Conservation (phyloP, 2,329 filamentous ascomycete species). For the Graphiopsis chlorocephala region DNA sequence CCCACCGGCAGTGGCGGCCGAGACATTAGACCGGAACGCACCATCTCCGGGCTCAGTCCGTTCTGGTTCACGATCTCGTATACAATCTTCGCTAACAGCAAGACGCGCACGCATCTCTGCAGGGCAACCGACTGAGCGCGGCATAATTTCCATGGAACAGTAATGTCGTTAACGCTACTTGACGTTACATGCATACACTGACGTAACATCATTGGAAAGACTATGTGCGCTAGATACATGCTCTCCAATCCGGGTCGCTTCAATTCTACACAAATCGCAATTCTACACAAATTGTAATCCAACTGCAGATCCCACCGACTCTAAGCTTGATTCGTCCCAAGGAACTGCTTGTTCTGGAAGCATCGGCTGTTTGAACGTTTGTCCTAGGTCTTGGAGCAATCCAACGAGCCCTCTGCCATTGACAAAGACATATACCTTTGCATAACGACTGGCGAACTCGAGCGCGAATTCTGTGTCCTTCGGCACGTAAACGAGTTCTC, state of each 20-base stretch:
- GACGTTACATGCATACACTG: background rate
- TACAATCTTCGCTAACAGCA: background rate
- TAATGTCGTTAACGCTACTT: no score
- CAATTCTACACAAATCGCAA: no score
- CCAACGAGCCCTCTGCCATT: constrained; percentile 51
- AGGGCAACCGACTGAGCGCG: background rate
- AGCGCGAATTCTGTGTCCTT: constrained; percentile 47
- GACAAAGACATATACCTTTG: constrained; percentile 48
- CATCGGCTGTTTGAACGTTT: constrained; percentile 21
- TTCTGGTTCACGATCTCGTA: background rate
- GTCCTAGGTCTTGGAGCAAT: constrained; percentile 38
- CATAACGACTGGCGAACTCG: constrained; percentile 46
- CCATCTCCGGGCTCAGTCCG: background rate
- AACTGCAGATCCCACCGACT: background rate
- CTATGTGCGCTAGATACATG: background rate
- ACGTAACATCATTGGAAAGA: background rate
- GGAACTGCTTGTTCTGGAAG: constrained; percentile 23
- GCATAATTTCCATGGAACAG: background rate
- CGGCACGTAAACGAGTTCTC: constrained; percentile 51
- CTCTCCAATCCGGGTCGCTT: background rate
- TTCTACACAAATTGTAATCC: background rate
- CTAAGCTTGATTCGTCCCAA: background rate
- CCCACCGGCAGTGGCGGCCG: background rate
- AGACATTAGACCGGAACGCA: background rate
- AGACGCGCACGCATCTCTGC: background rate